A percentile compares a stretch with the other conserved stretches of the same genome.
These are phyloP conservation scores for Isabelozyma heimii DNA, from an alignment of 805 yeast species.

Conservation along the genomic window DNA sequence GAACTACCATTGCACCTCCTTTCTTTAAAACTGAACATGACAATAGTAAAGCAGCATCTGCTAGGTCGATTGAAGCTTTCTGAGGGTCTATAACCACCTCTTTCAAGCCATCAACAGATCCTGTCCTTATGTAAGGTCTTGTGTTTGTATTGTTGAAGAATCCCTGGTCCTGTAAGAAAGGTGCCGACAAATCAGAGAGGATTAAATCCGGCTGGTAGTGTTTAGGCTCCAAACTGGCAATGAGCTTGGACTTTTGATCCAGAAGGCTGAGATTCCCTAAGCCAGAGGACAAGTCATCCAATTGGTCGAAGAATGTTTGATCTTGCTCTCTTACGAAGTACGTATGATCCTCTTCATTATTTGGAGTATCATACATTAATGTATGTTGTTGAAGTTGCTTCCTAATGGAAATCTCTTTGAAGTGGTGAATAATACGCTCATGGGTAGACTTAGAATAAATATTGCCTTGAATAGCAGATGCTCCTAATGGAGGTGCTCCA, in stretches of 20 bases:
- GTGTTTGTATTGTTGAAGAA: constrained; percentile 35
- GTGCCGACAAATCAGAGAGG: constrained; percentile 32
- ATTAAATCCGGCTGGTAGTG: constrained; percentile 35
- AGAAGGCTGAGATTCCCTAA: neutral
- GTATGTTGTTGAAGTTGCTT: neutral
- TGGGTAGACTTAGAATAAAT: constrained; percentile 55
- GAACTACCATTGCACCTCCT: constrained; percentile 29
- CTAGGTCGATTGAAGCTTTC: constrained; percentile 35
- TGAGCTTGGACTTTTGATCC: neutral
- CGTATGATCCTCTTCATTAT: constrained; percentile 10
- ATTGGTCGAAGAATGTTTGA: constrained; percentile 17
- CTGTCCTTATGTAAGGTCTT: constrained; percentile 31
- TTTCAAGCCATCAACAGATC: constrained; percentile 22
- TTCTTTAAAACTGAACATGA: constrained; percentile 25
- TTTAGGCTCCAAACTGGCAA: neutral
- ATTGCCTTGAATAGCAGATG: constrained; percentile 80
- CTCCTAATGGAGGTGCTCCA: constrained; percentile 77
- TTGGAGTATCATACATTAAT: neutral
- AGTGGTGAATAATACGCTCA: constrained; percentile 18
- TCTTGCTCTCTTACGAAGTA: constrained; percentile 26
- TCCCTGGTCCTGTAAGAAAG: constrained; percentile 35
- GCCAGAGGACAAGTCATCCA: neutral
- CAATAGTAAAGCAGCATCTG: constrained; percentile 37
- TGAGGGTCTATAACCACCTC: constrained; percentile 19
- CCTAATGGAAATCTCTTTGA: constrained; percentile 23